phyloP scores from a whole-genome alignment of 495 filamentous ascomycete species.

The Aspergillus sparsus region DNA sequence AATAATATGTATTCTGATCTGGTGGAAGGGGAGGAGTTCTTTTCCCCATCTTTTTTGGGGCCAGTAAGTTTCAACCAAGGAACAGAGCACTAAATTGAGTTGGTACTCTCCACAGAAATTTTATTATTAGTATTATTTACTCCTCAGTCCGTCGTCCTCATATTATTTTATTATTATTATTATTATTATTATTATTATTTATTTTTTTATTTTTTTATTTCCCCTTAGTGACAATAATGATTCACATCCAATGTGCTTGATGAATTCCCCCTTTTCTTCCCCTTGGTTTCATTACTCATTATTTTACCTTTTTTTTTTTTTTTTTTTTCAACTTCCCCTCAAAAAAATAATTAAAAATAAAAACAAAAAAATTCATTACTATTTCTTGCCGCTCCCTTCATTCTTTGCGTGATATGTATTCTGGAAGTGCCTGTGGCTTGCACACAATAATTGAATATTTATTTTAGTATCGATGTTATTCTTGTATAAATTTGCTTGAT shows the following conservation, averaged over 20 bases:
- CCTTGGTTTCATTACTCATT: background rate
- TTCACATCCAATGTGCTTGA: slow-evolving; percentile 9
- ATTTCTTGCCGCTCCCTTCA: too few species aligned
- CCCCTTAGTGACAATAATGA: slow-evolving; percentile 14
- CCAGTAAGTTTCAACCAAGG: slow-evolving; percentile 14
- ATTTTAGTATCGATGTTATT: background rate
- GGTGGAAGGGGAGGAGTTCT: slow-evolving; percentile 8
- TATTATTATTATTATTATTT: background rate
- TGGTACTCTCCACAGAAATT: slow-evolving; percentile 5
- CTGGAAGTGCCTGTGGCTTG: too few species aligned
- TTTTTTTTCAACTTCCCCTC: background rate
- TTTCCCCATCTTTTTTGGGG: slow-evolving; percentile 10
- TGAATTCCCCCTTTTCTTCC: slow-evolving; percentile 18
- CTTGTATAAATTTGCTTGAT: background rate
- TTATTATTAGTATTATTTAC: background rate
- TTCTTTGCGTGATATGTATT: too few species aligned
- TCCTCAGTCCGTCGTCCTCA: background rate
- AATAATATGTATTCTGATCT: background rate
- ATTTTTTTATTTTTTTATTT: background rate
- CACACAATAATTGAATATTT: too few species aligned
- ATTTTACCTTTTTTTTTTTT: background rate
- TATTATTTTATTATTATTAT: slow-evolving; percentile 3
- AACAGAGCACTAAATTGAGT: slow-evolving; percentile 11
- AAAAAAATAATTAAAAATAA: background rate
- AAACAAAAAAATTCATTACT: too few species aligned